phyloP scores from a whole-genome alignment of 2,329 filamentous ascomycete species.

The Colletotrichum horii region DNA sequence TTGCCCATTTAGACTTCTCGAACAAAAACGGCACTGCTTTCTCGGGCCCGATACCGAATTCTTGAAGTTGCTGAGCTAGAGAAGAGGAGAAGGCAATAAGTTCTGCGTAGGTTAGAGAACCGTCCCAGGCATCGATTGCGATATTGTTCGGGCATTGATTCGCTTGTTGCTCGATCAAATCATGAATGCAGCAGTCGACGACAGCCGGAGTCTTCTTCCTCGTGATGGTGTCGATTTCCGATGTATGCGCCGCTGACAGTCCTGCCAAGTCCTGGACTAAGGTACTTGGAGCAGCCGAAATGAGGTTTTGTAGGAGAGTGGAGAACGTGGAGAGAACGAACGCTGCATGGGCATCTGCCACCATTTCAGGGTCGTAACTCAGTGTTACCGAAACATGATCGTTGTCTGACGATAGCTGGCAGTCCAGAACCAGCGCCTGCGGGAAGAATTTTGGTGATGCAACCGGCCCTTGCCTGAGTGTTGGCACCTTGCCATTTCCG shows the following conservation, averaged over 20 bases:
- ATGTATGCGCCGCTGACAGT: background rate
- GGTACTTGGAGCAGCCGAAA: background rate
- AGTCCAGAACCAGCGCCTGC: background rate
- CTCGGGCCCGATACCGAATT: conserved; percentile 21
- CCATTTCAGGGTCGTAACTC: background rate
- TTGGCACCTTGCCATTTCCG: background rate
- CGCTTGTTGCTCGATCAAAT: background rate
- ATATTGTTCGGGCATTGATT: background rate
- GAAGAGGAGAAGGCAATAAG: conserved; percentile 17
- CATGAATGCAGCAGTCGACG: background rate
- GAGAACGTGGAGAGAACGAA: background rate
- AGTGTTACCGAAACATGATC: background rate
- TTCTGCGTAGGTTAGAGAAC: conserved; percentile 17
- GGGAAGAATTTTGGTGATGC: background rate
- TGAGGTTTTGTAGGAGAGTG: background rate
- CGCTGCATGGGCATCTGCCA: background rate
- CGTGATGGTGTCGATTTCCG: background rate
- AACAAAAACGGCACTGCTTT: conserved; percentile 10
- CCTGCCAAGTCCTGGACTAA: background rate
- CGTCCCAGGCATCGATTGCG: conserved; percentile 13
- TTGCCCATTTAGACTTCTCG: conserved; percentile 6
- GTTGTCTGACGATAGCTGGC: background rate
- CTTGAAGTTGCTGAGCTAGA: conserved; percentile 19
- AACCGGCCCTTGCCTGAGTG: background rate
- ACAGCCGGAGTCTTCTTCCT: background rate